Conservation (phyloP, 768 basidiomycete species). For the Podaxis sp. region DNA sequence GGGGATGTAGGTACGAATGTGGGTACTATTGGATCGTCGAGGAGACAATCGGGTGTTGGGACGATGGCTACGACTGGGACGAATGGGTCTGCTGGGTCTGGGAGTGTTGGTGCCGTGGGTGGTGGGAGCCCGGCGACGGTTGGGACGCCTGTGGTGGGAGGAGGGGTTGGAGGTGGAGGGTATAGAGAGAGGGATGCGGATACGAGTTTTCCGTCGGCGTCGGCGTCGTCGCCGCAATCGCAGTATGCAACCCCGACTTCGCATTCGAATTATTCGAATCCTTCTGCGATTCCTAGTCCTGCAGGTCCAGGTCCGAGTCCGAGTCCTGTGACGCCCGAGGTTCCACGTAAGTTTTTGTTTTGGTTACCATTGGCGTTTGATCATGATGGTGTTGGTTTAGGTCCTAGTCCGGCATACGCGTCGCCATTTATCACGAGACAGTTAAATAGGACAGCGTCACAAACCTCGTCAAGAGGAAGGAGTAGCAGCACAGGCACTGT, state of each 20-base stretch:
- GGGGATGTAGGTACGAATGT: neutral
- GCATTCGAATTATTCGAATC: neutral
- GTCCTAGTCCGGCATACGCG: slow-evolving; percentile 47
- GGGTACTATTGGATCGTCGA: neutral
- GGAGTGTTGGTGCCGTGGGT: neutral
- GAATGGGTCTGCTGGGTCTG: neutral
- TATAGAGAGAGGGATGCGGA: neutral
- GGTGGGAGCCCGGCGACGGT: neutral
- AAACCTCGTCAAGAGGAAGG: slow-evolving; percentile 62
- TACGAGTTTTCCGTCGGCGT: neutral
- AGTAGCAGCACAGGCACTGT: slow-evolving; percentile 30
- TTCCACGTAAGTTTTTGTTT: slow-evolving; percentile 40
- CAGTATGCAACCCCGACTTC: slow-evolving; percentile 13
- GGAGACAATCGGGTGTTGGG: neutral
- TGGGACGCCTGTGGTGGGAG: neutral
- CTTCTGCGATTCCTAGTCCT: neutral
- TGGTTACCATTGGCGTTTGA: slow-evolving; percentile 4
- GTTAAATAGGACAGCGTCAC: slow-evolving; percentile 64
- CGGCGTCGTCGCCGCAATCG: neutral
- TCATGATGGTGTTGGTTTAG: slow-evolving; percentile 24
- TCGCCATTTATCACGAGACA: slow-evolving; percentile 62
- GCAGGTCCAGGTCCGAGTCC: neutral
- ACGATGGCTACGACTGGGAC: neutral
- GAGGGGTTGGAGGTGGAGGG: neutral
- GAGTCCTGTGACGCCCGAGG: slow-evolving; percentile 34